These are phyloP conservation scores for Thinopyrum elongatum DNA, from an alignment of 176 grass and related monocot species.

Conservation along the genomic window DNA sequence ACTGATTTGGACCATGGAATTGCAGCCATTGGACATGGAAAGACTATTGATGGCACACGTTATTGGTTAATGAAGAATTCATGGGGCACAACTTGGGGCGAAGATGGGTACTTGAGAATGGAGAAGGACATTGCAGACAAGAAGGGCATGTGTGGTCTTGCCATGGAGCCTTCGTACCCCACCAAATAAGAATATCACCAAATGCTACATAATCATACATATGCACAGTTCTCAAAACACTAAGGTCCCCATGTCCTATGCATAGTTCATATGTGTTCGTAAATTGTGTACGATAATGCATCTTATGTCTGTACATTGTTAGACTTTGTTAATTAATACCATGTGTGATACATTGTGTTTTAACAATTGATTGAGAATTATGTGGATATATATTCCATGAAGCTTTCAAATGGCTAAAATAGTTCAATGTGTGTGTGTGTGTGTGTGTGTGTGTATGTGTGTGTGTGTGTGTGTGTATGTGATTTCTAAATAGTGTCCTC, in stretches of 20 bases:
- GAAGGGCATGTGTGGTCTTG: not conserved
- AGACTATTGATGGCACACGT: not conserved
- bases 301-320: not conserved
- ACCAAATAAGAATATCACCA: not conserved
- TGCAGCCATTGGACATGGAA: slow-evolving; percentile 33
- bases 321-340: too few species aligned
- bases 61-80: not conserved
- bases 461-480: too few species aligned
- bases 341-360: too few species aligned
- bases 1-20: slow-evolving; percentile 41
- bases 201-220: not conserved
- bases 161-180: slow-evolving; percentile 33
- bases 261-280: not conserved
- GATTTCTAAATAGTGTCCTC: too few species aligned
- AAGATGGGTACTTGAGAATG: too few species aligned
- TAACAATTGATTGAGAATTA: too few species aligned
- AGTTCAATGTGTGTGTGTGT: too few species aligned
- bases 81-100: too few species aligned
- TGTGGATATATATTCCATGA: too few species aligned
- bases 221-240: not conserved
- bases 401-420: too few species aligned
- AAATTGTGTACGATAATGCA: not conserved
- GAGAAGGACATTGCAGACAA: too few species aligned
- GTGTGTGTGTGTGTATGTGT: too few species aligned
- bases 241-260: not conserved